These are phyloP conservation scores for Ophiostoma sp. DNA, from an alignment of 2,329 filamentous ascomycete genomes.

Conservation along the genomic window DNA sequence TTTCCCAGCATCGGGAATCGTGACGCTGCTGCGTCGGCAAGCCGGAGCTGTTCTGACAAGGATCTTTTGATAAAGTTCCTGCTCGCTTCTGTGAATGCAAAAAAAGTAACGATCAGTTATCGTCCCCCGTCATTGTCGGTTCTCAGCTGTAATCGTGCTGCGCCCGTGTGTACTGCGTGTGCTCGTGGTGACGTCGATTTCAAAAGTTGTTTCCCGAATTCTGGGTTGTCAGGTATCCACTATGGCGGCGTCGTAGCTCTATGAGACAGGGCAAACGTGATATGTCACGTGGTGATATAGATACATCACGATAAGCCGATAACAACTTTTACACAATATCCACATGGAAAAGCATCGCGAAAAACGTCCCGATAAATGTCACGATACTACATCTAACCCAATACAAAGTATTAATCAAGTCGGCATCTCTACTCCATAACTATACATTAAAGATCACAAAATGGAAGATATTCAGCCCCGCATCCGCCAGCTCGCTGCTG, in stretches of 20 bases:
- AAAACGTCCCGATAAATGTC: background rate
- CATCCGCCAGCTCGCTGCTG: constrained; percentile 67
- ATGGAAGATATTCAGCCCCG: constrained; percentile 56
- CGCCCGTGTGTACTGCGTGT: too few species aligned
- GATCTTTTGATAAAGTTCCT: background rate
- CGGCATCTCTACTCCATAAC: background rate
- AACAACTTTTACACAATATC: constrained; percentile 1
- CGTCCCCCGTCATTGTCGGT: background rate
- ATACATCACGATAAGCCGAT: background rate
- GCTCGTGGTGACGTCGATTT: background rate
- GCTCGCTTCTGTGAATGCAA: background rate
- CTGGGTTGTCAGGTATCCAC: background rate
- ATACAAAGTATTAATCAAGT: background rate
- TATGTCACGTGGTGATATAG: background rate
- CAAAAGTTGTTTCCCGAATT: background rate
- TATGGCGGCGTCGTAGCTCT: background rate
- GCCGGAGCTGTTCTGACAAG: background rate
- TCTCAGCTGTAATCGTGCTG: background rate
- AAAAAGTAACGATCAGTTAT: background rate
- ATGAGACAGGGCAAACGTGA: background rate
- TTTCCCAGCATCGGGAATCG: constrained; percentile 13
- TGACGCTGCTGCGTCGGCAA: background rate
- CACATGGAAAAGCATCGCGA: constrained; percentile 7
- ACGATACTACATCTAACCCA: background rate
- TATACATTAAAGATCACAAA: background rate